Percentiles rank a stretch among this genome's conserved stretches.
Evolutionary conservation across 2,329 filamentous ascomycete species (phyloP).

Genomic region (Diaporthe eres): DNA sequence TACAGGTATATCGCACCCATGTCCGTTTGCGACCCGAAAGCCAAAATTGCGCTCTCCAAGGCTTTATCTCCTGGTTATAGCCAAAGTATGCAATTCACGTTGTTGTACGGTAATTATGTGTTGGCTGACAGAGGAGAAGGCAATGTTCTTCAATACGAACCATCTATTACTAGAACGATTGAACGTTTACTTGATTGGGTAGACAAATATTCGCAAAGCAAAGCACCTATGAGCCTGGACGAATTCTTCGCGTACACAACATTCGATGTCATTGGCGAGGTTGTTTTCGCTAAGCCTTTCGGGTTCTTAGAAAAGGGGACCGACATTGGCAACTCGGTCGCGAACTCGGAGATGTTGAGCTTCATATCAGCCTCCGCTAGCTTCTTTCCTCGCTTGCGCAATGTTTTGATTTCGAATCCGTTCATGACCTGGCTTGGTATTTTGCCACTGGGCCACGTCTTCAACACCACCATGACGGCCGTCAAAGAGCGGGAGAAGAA

Average conservation of each 20-base stretch:
- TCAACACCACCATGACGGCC: conserved; percentile 43
- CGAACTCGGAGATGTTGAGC: conserved; percentile 16
- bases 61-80: conserved; percentile 52
- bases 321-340: conserved; percentile 47
- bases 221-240: conserved; percentile 42
- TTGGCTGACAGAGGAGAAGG: neutral
- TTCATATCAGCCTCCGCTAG: conserved; percentile 45
- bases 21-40: conserved; percentile 53
- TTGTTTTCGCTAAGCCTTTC: conserved; percentile 50
- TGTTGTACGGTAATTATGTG: neutral
- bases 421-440: conserved; percentile 45
- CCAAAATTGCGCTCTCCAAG: conserved; percentile 51
- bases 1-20: conserved; percentile 57
- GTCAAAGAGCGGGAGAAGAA: conserved; percentile 42
- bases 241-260: conserved; percentile 47
- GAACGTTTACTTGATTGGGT: conserved; percentile 43
- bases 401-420: conserved; percentile 47
- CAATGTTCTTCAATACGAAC: conserved; percentile 44
- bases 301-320: conserved; percentile 47
- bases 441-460: conserved; percentile 46
- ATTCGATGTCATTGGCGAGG: conserved; percentile 52
- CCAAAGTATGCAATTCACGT: conserved; percentile 47
- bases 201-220: conserved; percentile 39
- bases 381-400: conserved; percentile 39
- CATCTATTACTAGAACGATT: conserved; percentile 42